Base-by-base conservation (phyloP, 2,329 filamentous ascomycete species). In the Xylaria sp. region DNA sequence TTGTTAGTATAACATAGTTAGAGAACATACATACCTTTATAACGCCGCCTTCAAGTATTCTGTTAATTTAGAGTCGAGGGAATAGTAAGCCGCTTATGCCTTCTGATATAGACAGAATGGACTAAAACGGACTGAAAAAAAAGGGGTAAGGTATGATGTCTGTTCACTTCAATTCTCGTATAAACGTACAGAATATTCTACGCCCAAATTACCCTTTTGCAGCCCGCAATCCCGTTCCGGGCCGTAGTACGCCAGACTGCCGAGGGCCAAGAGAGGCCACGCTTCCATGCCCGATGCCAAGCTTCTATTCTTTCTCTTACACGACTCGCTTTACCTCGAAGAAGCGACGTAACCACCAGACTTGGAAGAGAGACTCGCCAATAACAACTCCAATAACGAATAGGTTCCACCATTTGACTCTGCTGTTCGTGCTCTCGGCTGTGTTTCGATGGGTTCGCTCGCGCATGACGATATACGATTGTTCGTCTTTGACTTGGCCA, bases 401-500 rank as follows among this genome's bases (percentile, higher is more conserved):
- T 76, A 98, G 88, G 82, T 96, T 98, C 96, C 96, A 99, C 96
- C 96, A 99, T 86, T 99, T 99, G 80, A 99, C 96, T 74, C 96
- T 89, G 75, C 90, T 88, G 82, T 99, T 99, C 77, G 96, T 99
- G 87, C 94, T 98, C 85, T 99, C 96, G 72, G 96, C 96, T 9
- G 96, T 99, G 85, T 99, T 99, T 80, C 96, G 89, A 86, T 99
- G 96, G 75, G 93, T 97, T 78, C 96, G 89, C 85, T 99, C 96
- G 75, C 96, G 92, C 67, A 98, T 84, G 71, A 99, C 90, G 78
- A 99, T 98, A 85, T 99, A 99, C 75, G 91, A 89, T 84, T 99
- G 96, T 85, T 99, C 96, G 81, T 98, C 96, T 85, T 97, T 97
- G 81, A 98, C 94, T 82, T 97, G 93, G 72, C 90, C 86, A 69